Evolutionary conservation across 352 stramenopile genomes (phyloP), one percentile per base, ranked within the genome.

Genomic region (Peronosclerospora sorghi): DNA sequence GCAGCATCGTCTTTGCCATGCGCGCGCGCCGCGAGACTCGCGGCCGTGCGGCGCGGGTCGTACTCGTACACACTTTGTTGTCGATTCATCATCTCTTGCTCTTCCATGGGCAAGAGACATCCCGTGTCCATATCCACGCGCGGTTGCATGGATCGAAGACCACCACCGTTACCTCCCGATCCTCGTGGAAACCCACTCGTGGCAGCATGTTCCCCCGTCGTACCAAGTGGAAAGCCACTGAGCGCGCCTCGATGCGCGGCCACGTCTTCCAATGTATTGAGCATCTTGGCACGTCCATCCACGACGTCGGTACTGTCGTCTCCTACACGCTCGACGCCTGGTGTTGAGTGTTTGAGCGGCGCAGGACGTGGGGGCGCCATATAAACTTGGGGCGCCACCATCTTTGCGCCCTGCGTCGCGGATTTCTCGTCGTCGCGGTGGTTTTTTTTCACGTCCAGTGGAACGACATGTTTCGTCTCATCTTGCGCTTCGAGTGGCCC

Each of bases 61-160:
- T 91, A 91, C 46, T 81, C 68, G 59, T 91, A 91, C 32, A 87
- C 78, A 35, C 73, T 86, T 50, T 91, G 78, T 55, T 91, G 78
- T 35, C 67, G 62, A 52, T 85, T 86, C 68, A 91, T 73, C 54
- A 86, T 73, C 21, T 81, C 55, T 60, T 86, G 75, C 48, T 91
- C 78, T 41, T 83, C 71, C 8, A 68, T 49, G 0, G 78, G 65
- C 23, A 91, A 21, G 4, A 85, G 41, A n/a, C 62, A 36, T 7
- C 78, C 78, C 5, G 78, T 87, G 4, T 67, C 56, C 65, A 86
- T 85, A 34, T 91, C 72, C 35, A 88, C 55, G 12, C 69, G 61
- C 6, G 62, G 50, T 27, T 72, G 65, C 15, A 78, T 48, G 1
- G 66, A 47, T 9, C 44, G 34, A 12, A 51, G 54, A 1, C 19